Base-by-base conservation (phyloP, 2,329 filamentous ascomycete genomes). In the Fusarium continuum region DNA sequence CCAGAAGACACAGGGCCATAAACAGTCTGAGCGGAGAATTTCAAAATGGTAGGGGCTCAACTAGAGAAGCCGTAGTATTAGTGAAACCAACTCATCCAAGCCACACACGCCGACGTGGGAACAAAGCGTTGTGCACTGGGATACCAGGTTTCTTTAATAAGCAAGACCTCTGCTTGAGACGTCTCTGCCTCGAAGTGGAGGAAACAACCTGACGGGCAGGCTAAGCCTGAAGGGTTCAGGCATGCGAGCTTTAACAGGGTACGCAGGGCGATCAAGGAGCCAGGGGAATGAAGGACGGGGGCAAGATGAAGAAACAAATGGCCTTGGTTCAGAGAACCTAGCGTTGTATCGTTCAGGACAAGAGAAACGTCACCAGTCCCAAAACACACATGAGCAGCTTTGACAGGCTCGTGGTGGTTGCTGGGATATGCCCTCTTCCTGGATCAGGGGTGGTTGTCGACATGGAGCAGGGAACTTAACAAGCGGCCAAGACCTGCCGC, bases 161-260 rank as follows among this genome's bases (percentile, higher is more conserved):
- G 53, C 50, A 58, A 53, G 55, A 61, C 51, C 31, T 53, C 39
- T 59, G 32, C 39, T 39, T 47, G 45, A 56, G 60, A 64, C 23
- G 55, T 59, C 57, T 56, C 55, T 61, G 48, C 67, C 65, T 67
- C 32, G 31, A 53, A 58, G 63, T 64, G 68, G 66, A 73, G 69
- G 70, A 70, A 69, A 72, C 69, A 64, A 64, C 64, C 67, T 67
- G 69, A 71, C 57, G 68, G 65, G 55, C 69, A 61, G 56, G 43
- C 71, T 72, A 72, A 65, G 46, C 70, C 69, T 55, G 54, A 67
- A 70, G 55, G 50, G 61, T 67, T 62, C 61, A 69, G 60, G 69
- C 53, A 70, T 72, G 70, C 70, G 70, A 70, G 69, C 58, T 69
- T 71, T 61, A 64, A 53, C 68, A 71, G 60, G 69, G 69, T 67